These are phyloP conservation scores for Collybia sp. DNA, from an alignment of 768 basidiomycete species.

Conservation along the genomic window DNA sequence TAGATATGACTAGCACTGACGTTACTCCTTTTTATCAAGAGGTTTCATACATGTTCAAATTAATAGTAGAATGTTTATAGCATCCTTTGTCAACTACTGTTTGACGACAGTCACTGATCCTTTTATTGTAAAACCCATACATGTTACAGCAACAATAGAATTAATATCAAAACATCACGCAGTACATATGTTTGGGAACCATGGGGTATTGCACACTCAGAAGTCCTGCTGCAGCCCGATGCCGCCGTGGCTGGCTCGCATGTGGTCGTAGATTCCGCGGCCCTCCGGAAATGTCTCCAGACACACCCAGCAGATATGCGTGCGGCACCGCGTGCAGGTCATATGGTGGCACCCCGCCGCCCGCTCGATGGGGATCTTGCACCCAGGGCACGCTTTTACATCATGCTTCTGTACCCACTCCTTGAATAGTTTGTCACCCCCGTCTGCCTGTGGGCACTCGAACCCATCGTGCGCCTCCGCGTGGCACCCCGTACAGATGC, in stretches of 20 bases:
- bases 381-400: slow-evolving; percentile 73
- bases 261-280: slow-evolving; percentile 74
- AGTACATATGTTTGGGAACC: no score
- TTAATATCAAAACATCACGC: no score
- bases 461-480: slow-evolving; percentile 58
- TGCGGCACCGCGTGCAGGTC: slow-evolving; percentile 68
- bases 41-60: no score
- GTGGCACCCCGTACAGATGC: slow-evolving; percentile 65
- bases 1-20: no score
- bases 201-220: background rate
- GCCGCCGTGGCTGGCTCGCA: slow-evolving; percentile 63
- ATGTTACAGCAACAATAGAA: slow-evolving; percentile 14
- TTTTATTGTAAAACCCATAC: background rate
- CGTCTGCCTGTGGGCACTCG: slow-evolving; percentile 55
- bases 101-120: no score
- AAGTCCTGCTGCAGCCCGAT: slow-evolving; percentile 37
- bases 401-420: slow-evolving; percentile 60
- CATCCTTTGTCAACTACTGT: no score
- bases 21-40: no score
- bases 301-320: slow-evolving; percentile 83
- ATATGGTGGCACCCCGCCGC: slow-evolving; percentile 80
- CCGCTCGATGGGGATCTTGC: slow-evolving; percentile 67
- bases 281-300: slow-evolving; percentile 63
- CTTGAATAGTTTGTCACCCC: slow-evolving; percentile 52
- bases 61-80: no score